Percentiles rank a stretch among this genome's conserved stretches.
phyloP scores from a whole-genome alignment of 148 eudicot species.

The Rhododendron ovatum region DNA sequence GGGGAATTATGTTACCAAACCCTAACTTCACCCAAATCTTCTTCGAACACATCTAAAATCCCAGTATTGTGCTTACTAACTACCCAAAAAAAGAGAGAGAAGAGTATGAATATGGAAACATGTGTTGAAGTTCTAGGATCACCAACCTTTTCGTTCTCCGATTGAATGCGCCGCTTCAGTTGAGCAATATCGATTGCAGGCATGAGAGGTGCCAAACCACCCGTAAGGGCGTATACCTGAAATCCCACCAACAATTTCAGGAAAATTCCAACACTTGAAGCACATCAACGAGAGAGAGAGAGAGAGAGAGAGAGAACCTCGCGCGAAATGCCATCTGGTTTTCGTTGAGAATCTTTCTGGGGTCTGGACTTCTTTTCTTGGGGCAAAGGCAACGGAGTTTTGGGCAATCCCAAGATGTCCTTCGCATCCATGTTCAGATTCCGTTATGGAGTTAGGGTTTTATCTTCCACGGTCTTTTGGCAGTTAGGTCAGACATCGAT shows the following conservation, averaged over 20 bases:
- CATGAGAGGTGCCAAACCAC: conserved; percentile 82
- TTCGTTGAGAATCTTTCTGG: conserved; percentile 78
- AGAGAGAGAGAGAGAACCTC: conserved; percentile 37
- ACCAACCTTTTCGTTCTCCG: conserved; percentile 62
- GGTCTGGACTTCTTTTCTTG: conserved; percentile 76
- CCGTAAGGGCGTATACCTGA: conserved; percentile 86
- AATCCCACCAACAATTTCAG: conserved; percentile 1
- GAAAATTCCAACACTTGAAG: background rate
- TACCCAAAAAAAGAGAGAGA: too few relatives aligned
- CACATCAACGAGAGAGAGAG: background rate
- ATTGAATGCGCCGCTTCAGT: conserved; percentile 56
- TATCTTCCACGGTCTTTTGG: conserved; percentile 14
- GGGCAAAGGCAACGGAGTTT: conserved; percentile 33
- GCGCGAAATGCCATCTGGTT: conserved; percentile 90
- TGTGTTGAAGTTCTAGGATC: background rate
- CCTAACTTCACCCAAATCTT: background rate
- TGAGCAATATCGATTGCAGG: conserved; percentile 71
- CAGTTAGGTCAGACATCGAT: background rate
- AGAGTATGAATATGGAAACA: background rate
- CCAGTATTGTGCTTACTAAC: background rate
- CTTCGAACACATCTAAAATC: background rate
- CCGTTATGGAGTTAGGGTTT: background rate
- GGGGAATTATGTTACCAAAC: background rate
- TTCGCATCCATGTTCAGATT: conserved; percentile 66
- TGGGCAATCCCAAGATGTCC: conserved; percentile 78